phyloP scores from a whole-genome alignment of 106 monocot genomes.

The Iris macrosiphon region DNA sequence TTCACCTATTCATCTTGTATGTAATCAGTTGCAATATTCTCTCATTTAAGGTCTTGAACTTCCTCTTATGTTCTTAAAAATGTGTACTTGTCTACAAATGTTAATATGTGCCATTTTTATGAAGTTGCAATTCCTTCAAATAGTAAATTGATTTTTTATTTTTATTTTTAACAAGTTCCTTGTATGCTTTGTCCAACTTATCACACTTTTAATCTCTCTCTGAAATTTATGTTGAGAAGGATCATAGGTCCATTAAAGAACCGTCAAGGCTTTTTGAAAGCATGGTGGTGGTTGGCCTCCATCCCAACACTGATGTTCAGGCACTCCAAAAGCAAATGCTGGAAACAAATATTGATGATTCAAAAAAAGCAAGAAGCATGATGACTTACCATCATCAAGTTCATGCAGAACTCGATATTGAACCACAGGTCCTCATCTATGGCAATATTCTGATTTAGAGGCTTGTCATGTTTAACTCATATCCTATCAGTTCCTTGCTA shows the following conservation, averaged over 20 bases:
- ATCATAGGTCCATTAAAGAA: slow-evolving; percentile 62
- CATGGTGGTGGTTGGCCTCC: slow-evolving; percentile 87
- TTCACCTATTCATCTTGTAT: too few relatives aligned
- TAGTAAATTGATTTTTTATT: too few relatives aligned
- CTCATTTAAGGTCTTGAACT: too few relatives aligned
- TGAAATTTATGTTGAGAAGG: slow-evolving; percentile 31
- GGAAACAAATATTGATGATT: slow-evolving; percentile 32
- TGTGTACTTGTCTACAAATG: too few relatives aligned
- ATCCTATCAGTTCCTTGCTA: too few relatives aligned
- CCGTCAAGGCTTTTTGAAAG: slow-evolving; percentile 88
- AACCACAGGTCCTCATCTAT: slow-evolving; percentile 64
- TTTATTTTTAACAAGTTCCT: background rate
- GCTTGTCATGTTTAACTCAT: too few relatives aligned
- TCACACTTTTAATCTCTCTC: background rate
- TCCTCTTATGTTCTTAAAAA: too few relatives aligned
- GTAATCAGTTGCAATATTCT: too few relatives aligned
- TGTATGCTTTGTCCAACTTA: background rate
- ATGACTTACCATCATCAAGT: slow-evolving; percentile 49
- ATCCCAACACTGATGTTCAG: slow-evolving; percentile 56
- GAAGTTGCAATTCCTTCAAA: too few relatives aligned
- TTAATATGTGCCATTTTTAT: too few relatives aligned
- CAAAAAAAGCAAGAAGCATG: slow-evolving; percentile 42
- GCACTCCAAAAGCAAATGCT: slow-evolving; percentile 50
- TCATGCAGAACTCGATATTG: slow-evolving; percentile 56
- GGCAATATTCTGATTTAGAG: background rate